Percentiles rank a stretch among this genome's conserved stretches.
Conservation (phyloP, 2,329 filamentous ascomycete species). For the Scleromitrula shiraiana region DNA sequence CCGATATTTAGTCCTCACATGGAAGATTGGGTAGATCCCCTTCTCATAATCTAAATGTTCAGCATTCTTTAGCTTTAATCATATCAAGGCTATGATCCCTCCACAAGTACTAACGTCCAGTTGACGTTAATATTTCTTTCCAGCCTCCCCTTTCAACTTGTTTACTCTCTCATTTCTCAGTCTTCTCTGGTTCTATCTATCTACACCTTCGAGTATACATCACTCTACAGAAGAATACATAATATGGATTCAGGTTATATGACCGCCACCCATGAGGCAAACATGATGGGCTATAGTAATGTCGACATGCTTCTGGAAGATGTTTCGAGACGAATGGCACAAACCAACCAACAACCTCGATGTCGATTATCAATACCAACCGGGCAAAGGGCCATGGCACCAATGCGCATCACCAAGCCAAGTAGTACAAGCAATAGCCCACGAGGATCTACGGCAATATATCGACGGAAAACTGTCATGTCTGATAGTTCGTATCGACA, state of each 20-base stretch:
- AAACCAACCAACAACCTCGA: constrained; percentile 39
- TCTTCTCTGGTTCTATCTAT: not conserved
- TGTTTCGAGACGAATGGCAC: constrained; percentile 42
- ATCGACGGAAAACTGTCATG: constrained; percentile 49
- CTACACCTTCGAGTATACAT: not conserved
- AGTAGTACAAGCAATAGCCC: constrained; percentile 64
- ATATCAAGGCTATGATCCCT: constrained; percentile 17
- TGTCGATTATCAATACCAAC: constrained; percentile 40
- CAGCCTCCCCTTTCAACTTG: constrained; percentile 3
- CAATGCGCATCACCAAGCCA: constrained; percentile 57
- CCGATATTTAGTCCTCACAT: constrained; percentile 27
- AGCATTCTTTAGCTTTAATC: constrained; percentile 17
- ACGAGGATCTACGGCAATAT: constrained; percentile 40
- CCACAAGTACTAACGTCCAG: constrained; percentile 14
- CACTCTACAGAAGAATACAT: constrained; percentile 8
- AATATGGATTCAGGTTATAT: constrained; percentile 22
- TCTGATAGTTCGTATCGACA: constrained; percentile 34
- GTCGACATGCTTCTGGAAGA: constrained; percentile 43
- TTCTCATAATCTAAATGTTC: constrained; percentile 10
- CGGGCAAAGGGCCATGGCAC: constrained; percentile 40
- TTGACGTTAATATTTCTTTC: constrained; percentile 10
- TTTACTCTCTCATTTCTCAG: not conserved
- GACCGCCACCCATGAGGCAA: constrained; percentile 15
- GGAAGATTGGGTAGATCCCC: constrained; percentile 19
- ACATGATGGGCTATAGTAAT: constrained; percentile 29